Percentiles rank a stretch among this genome's conserved stretches.
phyloP scores from a whole-genome alignment of 306 rosid species.

The Castanospermum australe region DNA sequence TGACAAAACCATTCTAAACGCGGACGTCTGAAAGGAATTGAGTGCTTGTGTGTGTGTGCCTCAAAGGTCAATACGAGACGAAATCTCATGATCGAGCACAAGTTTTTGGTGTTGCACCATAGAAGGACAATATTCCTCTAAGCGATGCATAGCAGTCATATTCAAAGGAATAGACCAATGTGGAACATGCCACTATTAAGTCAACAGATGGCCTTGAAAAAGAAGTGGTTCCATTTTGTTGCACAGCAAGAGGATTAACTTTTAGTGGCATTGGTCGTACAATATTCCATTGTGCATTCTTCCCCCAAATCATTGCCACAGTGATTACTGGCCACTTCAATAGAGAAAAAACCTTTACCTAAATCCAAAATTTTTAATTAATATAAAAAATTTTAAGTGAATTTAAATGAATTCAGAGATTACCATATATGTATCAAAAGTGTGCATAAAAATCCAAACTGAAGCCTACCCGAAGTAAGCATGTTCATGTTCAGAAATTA shows the following conservation, averaged over 20 bases:
- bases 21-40: neutral
- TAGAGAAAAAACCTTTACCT: neutral
- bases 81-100: conserved; percentile 23
- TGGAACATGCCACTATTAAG: conserved; percentile 4
- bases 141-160: neutral
- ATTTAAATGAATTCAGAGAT: neutral
- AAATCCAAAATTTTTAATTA: neutral
- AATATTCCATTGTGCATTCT: conserved; percentile 7
- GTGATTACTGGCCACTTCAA: neutral
- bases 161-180: neutral
- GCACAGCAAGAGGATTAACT: neutral
- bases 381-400: neutral
- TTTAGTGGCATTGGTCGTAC: neutral
- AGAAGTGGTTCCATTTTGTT: neutral
- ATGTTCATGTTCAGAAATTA: too few relatives aligned
- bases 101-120: neutral
- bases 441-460: too few relatives aligned
- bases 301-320: conserved; percentile 4
- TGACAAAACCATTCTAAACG: neutral
- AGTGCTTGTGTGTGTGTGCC: conserved; percentile 1
- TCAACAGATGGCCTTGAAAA: neutral
- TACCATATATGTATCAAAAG: neutral
- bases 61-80: neutral
- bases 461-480: too few relatives aligned
- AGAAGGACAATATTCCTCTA: neutral